Percentiles rank a stretch among this genome's conserved stretches.
These are phyloP conservation scores for Rhipidocladum racemiflorum DNA, from an alignment of 176 grass and related monocot genomes.

Conservation along the genomic window DNA sequence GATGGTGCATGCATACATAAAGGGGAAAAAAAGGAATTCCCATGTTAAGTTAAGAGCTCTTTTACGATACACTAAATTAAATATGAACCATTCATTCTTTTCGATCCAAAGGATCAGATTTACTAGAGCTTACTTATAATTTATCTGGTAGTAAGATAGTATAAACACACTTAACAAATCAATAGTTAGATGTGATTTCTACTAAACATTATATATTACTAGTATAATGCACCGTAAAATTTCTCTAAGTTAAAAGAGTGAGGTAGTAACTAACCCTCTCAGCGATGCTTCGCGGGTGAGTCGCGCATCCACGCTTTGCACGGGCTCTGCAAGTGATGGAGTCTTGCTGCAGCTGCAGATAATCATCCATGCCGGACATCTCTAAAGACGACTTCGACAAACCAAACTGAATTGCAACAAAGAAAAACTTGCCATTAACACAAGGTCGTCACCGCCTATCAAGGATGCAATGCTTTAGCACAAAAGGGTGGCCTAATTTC, in stretches of 20 bases:
- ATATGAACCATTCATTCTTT: too few relatives aligned
- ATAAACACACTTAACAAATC: too few relatives aligned
- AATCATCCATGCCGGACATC: conserved; percentile 64
- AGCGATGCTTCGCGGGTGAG: conserved; percentile 88
- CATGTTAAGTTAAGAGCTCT: not conserved
- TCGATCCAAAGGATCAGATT: too few relatives aligned
- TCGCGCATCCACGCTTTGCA: conserved; percentile 91
- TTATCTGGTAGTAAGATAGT: too few relatives aligned
- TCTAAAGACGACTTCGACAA: conserved; percentile 66
- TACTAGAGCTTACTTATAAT: too few relatives aligned
- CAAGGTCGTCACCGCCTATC: not conserved
- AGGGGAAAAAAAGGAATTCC: not conserved
- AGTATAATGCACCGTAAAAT: too few relatives aligned
- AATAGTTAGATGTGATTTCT: too few relatives aligned
- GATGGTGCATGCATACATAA: not conserved
- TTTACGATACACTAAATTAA: too few relatives aligned
- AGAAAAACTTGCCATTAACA: conserved; percentile 3
- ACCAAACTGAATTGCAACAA: conserved; percentile 48
- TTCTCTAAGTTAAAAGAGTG: not conserved
- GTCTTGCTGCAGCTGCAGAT: conserved; percentile 73
- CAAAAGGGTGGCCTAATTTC: not conserved
- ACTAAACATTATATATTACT: too few relatives aligned
- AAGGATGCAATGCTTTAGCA: not conserved
- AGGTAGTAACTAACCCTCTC: conserved; percentile 58
- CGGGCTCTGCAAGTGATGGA: conserved; percentile 71